Evolutionary conservation across 192 early-diverging fungal species (phyloP).

Genomic region (Bifiguratus adelaidae): DNA sequence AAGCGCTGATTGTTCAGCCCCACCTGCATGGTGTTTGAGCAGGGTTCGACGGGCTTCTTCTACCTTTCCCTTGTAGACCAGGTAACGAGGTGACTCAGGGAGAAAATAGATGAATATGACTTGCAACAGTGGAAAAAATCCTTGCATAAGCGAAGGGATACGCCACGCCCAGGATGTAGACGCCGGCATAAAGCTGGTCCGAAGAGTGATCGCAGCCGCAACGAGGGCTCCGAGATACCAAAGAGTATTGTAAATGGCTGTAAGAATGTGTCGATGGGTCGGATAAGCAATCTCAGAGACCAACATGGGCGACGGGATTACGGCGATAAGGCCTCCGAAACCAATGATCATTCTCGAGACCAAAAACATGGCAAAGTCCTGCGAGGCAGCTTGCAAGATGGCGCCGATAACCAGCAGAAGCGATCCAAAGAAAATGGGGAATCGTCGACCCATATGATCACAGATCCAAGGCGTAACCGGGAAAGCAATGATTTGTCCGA

Average conservation of each 20-base stretch:
- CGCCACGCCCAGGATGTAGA: slow-evolving; percentile 1
- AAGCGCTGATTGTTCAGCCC: no score
- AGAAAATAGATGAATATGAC: slow-evolving; percentile 3
- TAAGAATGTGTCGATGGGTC: slow-evolving; percentile 1
- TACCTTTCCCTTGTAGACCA: background rate
- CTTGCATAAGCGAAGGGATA: slow-evolving; percentile 4
- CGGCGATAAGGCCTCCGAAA: background rate
- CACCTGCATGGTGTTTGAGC: no score
- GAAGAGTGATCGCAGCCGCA: slow-evolving; percentile 1
- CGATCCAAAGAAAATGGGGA: slow-evolving; percentile 1
- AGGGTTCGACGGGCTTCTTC: no score
- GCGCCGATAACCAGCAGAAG: slow-evolving; percentile 1
- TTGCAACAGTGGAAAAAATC: background rate
- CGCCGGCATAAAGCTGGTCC: background rate
- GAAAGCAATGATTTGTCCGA: background rate
- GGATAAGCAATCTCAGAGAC: background rate
- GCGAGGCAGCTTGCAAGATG: background rate
- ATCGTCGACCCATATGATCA: slow-evolving; percentile 3
- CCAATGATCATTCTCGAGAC: slow-evolving; percentile 1
- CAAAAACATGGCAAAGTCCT: background rate
- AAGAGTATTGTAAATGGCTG: slow-evolving; percentile 2
- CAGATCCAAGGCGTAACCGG: background rate
- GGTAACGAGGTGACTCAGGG: slow-evolving; percentile 1
- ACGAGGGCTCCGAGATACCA: slow-evolving; percentile 4
- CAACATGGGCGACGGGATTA: background rate